Conservation (phyloP, 371 early-diverging fungal species). For the Mucor indicus region DNA sequence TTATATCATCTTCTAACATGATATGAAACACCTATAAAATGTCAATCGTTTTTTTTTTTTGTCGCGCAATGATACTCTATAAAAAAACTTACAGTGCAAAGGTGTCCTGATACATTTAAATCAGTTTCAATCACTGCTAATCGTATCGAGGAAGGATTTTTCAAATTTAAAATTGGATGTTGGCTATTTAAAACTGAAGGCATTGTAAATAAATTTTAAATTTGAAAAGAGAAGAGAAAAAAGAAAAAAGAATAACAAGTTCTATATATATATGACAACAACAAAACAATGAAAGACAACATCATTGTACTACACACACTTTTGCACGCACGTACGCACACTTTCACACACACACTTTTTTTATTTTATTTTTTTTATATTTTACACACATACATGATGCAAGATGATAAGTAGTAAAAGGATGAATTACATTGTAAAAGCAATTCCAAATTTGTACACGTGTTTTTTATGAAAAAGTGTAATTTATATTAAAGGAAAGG, state of each 20-base stretch:
- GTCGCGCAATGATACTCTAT: no score
- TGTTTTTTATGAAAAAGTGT: conserved; percentile 1
- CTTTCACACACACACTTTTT: no score
- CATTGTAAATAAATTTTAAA: no score
- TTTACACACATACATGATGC: conserved; percentile 7
- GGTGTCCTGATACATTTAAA: conserved; percentile 6
- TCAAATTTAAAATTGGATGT: no score
- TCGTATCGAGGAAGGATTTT: conserved; percentile 2
- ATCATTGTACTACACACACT: no score
- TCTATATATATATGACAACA: no score
- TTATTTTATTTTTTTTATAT: background rate
- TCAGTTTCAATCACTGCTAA: conserved; percentile 21
- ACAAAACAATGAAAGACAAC: no score
- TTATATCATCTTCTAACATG: conserved; percentile 44
- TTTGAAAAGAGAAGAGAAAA: no score
- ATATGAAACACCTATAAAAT: conserved; percentile 50
- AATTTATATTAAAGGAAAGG: background rate
- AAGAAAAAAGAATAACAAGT: no score
- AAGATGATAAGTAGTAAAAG: background rate
- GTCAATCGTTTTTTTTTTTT: background rate
- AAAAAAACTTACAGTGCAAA: conserved; percentile 12
- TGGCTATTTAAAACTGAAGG: no score
- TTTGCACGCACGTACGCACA: no score
- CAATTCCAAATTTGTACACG: conserved; percentile 13
- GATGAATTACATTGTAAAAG: no score